Percentiles rank a stretch among this genome's conserved stretches.
Evolutionary conservation across 768 basidiomycete genomes (phyloP).

Genomic region (Panaeolus papilionaceus): DNA sequence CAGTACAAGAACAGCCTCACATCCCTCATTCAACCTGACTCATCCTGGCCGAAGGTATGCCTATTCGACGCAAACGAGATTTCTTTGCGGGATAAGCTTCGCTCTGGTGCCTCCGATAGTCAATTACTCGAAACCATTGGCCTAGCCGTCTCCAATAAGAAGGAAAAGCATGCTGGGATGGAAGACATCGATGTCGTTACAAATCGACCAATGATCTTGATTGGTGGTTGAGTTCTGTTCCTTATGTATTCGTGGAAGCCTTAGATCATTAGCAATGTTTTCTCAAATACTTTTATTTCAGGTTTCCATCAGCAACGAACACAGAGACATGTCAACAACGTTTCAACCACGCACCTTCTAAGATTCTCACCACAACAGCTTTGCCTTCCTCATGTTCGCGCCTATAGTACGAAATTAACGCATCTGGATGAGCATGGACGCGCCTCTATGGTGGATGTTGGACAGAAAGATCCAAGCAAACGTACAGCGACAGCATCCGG

Average conservation of each 20-base stretch:
- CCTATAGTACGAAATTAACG: conserved; percentile 52
- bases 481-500: conserved; percentile 81
- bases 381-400: conserved; percentile 26
- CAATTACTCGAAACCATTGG: conserved; percentile 67
- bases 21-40: conserved; percentile 6
- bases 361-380: conserved; percentile 9
- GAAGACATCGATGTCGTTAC: conserved; percentile 75
- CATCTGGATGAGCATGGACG: conserved; percentile 77
- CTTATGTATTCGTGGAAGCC: conserved; percentile 33
- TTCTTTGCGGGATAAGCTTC: conserved; percentile 78
- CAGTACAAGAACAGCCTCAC: conserved; percentile 15
- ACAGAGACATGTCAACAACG: conserved; percentile 9
- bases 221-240: conserved; percentile 82
- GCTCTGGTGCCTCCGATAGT: conserved; percentile 66
- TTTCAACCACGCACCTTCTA: neutral
- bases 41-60: conserved; percentile 67
- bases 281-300: neutral
- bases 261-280: conserved; percentile 21
- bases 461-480: conserved; percentile 62
- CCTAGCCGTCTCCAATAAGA: conserved; percentile 70
- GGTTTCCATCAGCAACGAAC: conserved; percentile 13
- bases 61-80: conserved; percentile 87
- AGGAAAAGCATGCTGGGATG: conserved; percentile 87
- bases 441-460: conserved; percentile 86
- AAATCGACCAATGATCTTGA: conserved; percentile 91